These are phyloP conservation scores for Kodamaea arcana DNA, from an alignment of 1,139 yeast species.

Conservation along the genomic window DNA sequence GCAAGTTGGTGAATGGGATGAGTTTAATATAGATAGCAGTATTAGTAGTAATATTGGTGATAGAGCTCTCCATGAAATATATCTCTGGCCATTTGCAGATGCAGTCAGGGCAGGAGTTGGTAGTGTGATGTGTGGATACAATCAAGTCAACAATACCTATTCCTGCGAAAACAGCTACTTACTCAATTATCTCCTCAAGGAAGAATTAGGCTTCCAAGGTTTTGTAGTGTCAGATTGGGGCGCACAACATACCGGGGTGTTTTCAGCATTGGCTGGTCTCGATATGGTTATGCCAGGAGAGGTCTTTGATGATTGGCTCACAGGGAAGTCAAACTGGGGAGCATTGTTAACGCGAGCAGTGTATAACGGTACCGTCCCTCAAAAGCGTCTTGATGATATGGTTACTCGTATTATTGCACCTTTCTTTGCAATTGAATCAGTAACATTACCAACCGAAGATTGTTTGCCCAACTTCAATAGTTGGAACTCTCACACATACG, in stretches of 20 bases:
- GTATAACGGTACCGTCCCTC: conserved; percentile 54
- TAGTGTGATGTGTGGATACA: conserved; percentile 60
- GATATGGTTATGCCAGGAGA: conserved; percentile 73
- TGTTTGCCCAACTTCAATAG: conserved; percentile 55
- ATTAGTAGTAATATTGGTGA: conserved; percentile 56
- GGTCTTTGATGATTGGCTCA: conserved; percentile 47
- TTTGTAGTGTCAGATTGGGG: conserved; percentile 67
- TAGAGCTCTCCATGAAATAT: conserved; percentile 59
- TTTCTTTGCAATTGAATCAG: conserved; percentile 41
- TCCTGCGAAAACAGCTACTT: conserved; percentile 61
- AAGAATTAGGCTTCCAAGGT: conserved; percentile 64
- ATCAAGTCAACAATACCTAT: conserved; percentile 53
- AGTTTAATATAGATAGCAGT: conserved; percentile 42
- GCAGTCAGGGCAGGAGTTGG: conserved; percentile 59
- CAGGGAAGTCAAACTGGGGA: conserved; percentile 59
- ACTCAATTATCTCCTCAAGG: conserved; percentile 52
- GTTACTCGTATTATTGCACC: conserved; percentile 57
- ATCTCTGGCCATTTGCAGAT: conserved; percentile 67
- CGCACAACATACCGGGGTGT: conserved; percentile 57
- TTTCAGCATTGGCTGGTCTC: conserved; percentile 54
- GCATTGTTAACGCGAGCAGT: conserved; percentile 53
- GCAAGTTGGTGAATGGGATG: conserved; percentile 55
- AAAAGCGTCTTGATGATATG: conserved; percentile 59
- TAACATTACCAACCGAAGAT: conserved; percentile 33
- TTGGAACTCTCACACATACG: conserved; percentile 55